Percentiles rank a stretch among this genome's conserved stretches.
These are phyloP conservation scores for Asterochloris sp. DNA, from an alignment of 139 green algal species.

Conservation along the genomic window DNA sequence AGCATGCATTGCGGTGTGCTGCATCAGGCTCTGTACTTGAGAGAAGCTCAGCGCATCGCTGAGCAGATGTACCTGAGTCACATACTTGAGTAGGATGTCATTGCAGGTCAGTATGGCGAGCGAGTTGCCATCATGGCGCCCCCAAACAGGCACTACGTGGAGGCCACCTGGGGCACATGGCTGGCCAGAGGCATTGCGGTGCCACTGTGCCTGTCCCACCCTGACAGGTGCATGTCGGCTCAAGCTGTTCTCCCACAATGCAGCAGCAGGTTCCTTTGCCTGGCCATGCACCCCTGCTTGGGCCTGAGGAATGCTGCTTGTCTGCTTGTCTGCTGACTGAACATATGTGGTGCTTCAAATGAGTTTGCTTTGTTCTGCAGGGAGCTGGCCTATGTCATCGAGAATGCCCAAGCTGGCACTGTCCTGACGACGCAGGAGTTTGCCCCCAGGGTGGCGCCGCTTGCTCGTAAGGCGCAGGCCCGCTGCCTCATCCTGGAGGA, in stretches of 20 bases:
- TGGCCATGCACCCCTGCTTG: background rate
- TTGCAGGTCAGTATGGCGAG: too few relatives aligned
- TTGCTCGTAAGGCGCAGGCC: slow-evolving; percentile 19
- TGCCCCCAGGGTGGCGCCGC: slow-evolving; percentile 20
- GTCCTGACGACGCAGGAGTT: slow-evolving; percentile 38
- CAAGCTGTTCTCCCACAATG: too few relatives aligned
- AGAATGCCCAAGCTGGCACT: slow-evolving; percentile 58
- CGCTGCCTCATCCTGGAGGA: slow-evolving; percentile 12
- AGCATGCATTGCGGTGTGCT: too few relatives aligned
- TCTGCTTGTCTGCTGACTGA: background rate
- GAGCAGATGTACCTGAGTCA: too few relatives aligned
- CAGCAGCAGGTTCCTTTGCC: too few relatives aligned
- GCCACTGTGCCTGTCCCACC: slow-evolving; percentile 78
- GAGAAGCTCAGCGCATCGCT: too few relatives aligned
- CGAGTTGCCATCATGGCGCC: slow-evolving; percentile 46
- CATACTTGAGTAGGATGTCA: too few relatives aligned
- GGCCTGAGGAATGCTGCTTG: background rate
- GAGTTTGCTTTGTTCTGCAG: too few relatives aligned
- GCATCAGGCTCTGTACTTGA: too few relatives aligned
- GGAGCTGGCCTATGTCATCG: slow-evolving; percentile 81
- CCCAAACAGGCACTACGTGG: slow-evolving; percentile 66
- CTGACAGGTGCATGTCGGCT: slow-evolving; percentile 26
- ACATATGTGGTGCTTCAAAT: too few relatives aligned
- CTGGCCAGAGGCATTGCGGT: slow-evolving; percentile 71
- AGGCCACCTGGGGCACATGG: slow-evolving; percentile 80